These are phyloP conservation scores for Fusarium irregulare DNA, from an alignment of 2,329 filamentous ascomycete species.

Conservation along the genomic window DNA sequence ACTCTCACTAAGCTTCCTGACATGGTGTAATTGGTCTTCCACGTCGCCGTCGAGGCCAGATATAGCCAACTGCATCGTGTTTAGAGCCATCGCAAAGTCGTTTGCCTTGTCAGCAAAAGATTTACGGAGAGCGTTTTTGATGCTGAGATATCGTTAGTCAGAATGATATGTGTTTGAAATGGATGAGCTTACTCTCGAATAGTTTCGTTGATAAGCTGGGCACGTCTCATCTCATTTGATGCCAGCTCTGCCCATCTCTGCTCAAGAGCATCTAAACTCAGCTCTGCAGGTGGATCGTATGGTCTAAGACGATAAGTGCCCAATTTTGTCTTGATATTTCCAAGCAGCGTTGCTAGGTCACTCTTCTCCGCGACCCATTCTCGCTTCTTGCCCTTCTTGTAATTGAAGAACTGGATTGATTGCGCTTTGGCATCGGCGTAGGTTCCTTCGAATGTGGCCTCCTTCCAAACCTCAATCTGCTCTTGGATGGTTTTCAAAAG, in stretches of 20 bases:
- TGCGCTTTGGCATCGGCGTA: constrained; percentile 94
- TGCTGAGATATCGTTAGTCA: constrained; percentile 62
- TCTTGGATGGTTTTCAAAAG: constrained; percentile 79
- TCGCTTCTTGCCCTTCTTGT: constrained; percentile 91
- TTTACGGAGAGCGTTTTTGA: constrained; percentile 93
- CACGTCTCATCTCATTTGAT: constrained; percentile 85
- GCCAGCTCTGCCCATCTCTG: constrained; percentile 83
- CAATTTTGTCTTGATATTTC: constrained; percentile 99
- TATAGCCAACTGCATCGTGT: constrained; percentile 93
- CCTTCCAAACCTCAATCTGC: constrained; percentile 81
- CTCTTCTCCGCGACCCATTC: constrained; percentile 98
- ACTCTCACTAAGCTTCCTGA: constrained; percentile 85
- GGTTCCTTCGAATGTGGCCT: constrained; percentile 86
- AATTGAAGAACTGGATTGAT: constrained; percentile 81
- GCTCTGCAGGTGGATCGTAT: constrained; percentile 87
- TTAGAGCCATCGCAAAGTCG: constrained; percentile 94
- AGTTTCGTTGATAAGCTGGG: constrained; percentile 96
- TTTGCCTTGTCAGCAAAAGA: constrained; percentile 98
- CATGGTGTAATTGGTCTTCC: constrained; percentile 91
- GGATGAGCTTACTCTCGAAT: constrained; percentile 80
- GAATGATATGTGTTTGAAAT: background rate
- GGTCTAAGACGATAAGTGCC: constrained; percentile 92
- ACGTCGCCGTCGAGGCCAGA: constrained; percentile 97
- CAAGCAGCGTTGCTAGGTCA: constrained; percentile 89
- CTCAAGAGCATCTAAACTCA: constrained; percentile 86